Conservation (phyloP, 345 rosid genomes). For the Syzygium oleosum region DNA sequence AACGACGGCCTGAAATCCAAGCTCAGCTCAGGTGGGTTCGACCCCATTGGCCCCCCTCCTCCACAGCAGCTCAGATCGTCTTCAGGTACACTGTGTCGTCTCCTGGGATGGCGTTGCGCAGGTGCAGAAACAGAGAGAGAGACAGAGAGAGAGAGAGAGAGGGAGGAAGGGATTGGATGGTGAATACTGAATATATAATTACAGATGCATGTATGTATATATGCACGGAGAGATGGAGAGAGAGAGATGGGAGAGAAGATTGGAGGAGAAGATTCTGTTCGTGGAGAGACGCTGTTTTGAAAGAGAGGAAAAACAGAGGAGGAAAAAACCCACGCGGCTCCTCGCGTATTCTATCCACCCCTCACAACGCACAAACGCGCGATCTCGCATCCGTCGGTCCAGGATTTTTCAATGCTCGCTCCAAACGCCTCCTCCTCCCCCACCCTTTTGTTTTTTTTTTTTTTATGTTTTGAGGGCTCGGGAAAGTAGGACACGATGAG, state of each 20-base stretch:
- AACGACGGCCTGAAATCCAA: constrained; percentile 43
- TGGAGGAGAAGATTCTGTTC: constrained; percentile 22
- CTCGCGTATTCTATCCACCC: constrained; percentile 53
- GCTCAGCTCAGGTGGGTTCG: constrained; percentile 60
- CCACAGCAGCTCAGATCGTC: neutral
- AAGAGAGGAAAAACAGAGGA: neutral
- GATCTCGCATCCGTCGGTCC: neutral
- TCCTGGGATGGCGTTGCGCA: neutral
- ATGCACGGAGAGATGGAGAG: neutral
- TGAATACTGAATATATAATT: constrained; percentile 3
- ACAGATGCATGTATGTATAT: constrained; percentile 17
- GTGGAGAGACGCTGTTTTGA: constrained; percentile 7
- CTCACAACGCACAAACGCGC: neutral
- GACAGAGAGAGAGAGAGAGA: neutral
- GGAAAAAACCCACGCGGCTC: constrained; percentile 23
- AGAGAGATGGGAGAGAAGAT: neutral
- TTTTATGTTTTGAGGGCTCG: too few species aligned
- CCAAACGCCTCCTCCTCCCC: too few species aligned
- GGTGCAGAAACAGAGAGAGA: neutral
- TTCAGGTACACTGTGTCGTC: neutral
- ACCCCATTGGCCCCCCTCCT: constrained; percentile 29
- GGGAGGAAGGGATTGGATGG: constrained; percentile 1
- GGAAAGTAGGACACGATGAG: neutral
- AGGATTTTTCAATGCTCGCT: neutral
- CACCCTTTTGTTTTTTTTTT: too few species aligned